Evolutionary conservation across 2,329 filamentous ascomycete species (phyloP), one percentile per base, ranked within the genome.

Genomic region (Chaetothyriales sp.): DNA sequence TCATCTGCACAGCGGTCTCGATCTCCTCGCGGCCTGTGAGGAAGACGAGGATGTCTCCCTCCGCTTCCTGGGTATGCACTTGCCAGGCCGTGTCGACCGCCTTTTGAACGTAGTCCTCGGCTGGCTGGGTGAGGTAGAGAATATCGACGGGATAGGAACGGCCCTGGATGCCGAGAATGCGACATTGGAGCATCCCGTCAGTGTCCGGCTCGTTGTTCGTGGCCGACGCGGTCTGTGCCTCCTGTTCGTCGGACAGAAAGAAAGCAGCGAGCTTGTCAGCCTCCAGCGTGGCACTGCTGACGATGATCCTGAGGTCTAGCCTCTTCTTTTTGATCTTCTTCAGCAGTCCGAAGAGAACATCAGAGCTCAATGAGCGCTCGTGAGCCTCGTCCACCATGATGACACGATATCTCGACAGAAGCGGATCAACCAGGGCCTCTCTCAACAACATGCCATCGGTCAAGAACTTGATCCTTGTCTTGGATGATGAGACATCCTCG

Each of bases 311-410:
- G 49, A 96, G 68, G 52, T 95, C 89, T 6, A 83, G 77, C 44
- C 92, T 76, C 61, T 80, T 83, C 65, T 79, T 86, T 50, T 80
- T 71, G 48, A 98, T 90, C 66, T 96, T 96, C 65, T 94, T 95
- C 42, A 98, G 68, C 12, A 96, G 71, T 0, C 92, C 90, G 2
- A 98, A 76, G 6, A 96, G 73, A 10, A 98, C 79, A 63, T 98
- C 92, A 0, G 89, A 94, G 65, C 86, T 93, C 53, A 96, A 77
- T 47, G 88, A 95, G 49, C 92, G 77, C 67, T 96, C 90, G 64
- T 98, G 92, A 5, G 90, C 92, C 68, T 96, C 90, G 63, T 98
- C 92, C 6, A 98, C 84, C 87, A 98, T 95, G 60, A 98, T 86
- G 44, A 95, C 84, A 0, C 88, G 93, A 65, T 98, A 98, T 9